phyloP scores from a whole-genome alignment of 1,284 basidiomycete genomes.

The Rhodotorula sp. region DNA sequence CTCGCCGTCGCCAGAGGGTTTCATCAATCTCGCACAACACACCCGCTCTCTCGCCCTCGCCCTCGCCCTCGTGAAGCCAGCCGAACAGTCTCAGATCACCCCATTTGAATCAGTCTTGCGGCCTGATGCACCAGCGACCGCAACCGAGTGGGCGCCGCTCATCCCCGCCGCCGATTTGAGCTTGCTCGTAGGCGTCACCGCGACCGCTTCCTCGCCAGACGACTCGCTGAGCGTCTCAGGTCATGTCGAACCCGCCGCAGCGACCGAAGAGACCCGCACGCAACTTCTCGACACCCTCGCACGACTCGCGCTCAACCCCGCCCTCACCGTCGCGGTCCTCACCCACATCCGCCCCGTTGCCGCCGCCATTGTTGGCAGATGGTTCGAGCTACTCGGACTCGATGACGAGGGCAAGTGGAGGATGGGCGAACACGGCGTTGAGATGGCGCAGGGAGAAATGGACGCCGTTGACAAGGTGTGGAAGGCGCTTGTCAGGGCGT shows the following conservation, averaged over 20 bases:
- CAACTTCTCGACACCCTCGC: conserved; percentile 42
- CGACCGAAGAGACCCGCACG: not conserved
- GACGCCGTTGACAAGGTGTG: conserved; percentile 34
- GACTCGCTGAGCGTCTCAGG: conserved; percentile 9
- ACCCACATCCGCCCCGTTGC: conserved; percentile 45
- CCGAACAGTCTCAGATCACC: not conserved
- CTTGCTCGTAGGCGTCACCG: conserved; percentile 23
- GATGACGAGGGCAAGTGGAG: conserved; percentile 20
- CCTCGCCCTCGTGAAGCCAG: not conserved
- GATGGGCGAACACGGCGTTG: conserved; percentile 8
- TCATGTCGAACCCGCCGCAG: not conserved
- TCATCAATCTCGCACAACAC: too few species aligned
- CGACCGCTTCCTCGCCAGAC: conserved; percentile 1
- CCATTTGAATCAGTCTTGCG: not conserved
- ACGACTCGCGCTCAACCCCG: conserved; percentile 43
- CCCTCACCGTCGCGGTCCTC: conserved; percentile 42
- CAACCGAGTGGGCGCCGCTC: conserved; percentile 18
- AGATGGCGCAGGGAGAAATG: conserved; percentile 29
- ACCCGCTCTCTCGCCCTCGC: too few species aligned
- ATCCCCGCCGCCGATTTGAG: conserved; percentile 26
- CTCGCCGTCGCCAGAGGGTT: too few species aligned
- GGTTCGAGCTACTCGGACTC: conserved; percentile 40
- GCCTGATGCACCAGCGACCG: conserved; percentile 1
- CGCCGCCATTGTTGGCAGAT: conserved; percentile 44
- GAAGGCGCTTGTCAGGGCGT: conserved; percentile 34